Evolutionary conservation across 1,139 yeast species (phyloP).

Genomic region (Eremothecium cymbalariae): DNA sequence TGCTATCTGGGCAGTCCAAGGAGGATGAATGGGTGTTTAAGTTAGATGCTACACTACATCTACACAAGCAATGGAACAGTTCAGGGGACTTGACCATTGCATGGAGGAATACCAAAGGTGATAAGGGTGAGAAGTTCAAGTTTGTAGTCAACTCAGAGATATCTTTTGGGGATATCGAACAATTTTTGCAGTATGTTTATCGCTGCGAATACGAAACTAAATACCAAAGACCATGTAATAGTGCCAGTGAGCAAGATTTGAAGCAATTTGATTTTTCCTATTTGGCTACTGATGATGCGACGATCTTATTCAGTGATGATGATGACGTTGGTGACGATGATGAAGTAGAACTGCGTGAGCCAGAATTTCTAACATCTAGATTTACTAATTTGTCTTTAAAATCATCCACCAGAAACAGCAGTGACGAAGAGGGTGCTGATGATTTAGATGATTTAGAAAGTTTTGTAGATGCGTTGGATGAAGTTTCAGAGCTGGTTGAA

Average conservation of each 20-base stretch:
- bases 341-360: slow-evolving; percentile 12
- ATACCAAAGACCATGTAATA: slow-evolving; percentile 48
- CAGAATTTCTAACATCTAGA: slow-evolving; percentile 1
- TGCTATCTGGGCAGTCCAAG: slow-evolving; percentile 52
- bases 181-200: slow-evolving; percentile 55
- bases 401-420: slow-evolving; percentile 8
- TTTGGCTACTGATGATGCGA: slow-evolving; percentile 5
- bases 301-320: slow-evolving; percentile 8
- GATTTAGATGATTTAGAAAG: slow-evolving; percentile 12
- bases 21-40: slow-evolving; percentile 30
- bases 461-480: slow-evolving; percentile 33
- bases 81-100: slow-evolving; percentile 48
- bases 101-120: slow-evolving; percentile 71
- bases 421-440: slow-evolving; percentile 10
- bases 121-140: slow-evolving; percentile 84
- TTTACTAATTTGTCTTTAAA: neutral
- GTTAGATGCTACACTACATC: slow-evolving; percentile 34
- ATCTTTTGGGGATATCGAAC: slow-evolving; percentile 47
- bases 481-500: slow-evolving; percentile 9
- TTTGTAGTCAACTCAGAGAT: slow-evolving; percentile 65
- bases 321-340: slow-evolving; percentile 17
- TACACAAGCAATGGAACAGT: slow-evolving; percentile 37
- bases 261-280: slow-evolving; percentile 40
- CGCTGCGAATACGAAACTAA: slow-evolving; percentile 73
- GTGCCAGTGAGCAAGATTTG: slow-evolving; percentile 42